Conservation (phyloP, 2,329 filamentous ascomycete species). For the Cytospora leucostoma region DNA sequence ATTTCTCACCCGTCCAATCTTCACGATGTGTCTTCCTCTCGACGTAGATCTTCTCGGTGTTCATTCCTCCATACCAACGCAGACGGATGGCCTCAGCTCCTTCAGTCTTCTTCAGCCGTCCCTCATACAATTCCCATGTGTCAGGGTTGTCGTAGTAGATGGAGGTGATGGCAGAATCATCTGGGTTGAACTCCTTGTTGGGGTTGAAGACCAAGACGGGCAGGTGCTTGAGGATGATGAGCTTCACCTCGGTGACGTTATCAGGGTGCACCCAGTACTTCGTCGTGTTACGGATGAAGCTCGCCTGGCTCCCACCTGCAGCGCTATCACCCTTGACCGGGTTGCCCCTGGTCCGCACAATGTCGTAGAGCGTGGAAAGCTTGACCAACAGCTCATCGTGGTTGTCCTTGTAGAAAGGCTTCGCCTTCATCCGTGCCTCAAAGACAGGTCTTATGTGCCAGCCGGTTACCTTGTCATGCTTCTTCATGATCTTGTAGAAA, state of each 20-base stretch:
- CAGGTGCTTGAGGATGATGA: slow-evolving; percentile 96
- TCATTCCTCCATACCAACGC: slow-evolving; percentile 97
- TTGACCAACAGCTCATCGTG: slow-evolving; percentile 95
- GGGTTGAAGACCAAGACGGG: slow-evolving; percentile 97
- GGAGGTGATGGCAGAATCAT: slow-evolving; percentile 93
- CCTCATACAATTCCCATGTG: slow-evolving; percentile 91
- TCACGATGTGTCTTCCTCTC: slow-evolving; percentile 98
- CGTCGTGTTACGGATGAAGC: slow-evolving; percentile 94
- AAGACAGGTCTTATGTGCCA: slow-evolving; percentile 97
- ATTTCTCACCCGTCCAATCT: slow-evolving; percentile 99
- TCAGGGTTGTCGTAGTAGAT: slow-evolving; percentile 98
- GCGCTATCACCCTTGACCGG: slow-evolving; percentile 89
- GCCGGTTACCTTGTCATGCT: slow-evolving; percentile 95
- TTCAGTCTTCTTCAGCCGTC: slow-evolving; percentile 95
- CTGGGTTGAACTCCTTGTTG: slow-evolving; percentile 89
- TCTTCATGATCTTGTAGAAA: slow-evolving; percentile 99
- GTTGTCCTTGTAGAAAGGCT: slow-evolving; percentile 98
- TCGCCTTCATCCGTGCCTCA: slow-evolving; percentile 88
- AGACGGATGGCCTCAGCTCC: slow-evolving; percentile 95
- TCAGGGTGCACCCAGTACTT: slow-evolving; percentile 99
- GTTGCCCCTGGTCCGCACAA: slow-evolving; percentile 89
- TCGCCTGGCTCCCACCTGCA: slow-evolving; percentile 89
- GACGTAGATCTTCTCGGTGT: slow-evolving; percentile 91
- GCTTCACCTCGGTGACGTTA: slow-evolving; percentile 96
- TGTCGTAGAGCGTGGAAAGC: slow-evolving; percentile 91